Base-by-base conservation (phyloP, 352 stramenopile species). In the Globisporangium acanthophoron region DNA sequence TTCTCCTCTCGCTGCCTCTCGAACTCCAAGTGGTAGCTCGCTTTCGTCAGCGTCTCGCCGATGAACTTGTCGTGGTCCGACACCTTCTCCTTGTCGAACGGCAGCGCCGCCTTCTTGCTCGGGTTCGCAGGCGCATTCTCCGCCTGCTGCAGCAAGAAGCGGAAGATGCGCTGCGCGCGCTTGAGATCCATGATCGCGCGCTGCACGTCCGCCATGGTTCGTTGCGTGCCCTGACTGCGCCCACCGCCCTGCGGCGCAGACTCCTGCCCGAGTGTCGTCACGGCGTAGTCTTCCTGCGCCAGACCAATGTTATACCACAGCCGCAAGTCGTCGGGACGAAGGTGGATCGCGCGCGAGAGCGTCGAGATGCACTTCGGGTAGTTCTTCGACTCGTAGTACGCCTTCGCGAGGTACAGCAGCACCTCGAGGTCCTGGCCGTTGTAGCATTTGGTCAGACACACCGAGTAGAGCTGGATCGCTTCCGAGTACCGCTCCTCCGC, bases 401-500 rank as follows among this genome's bases (percentile, higher is more conserved):
- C 86, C 65, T 96, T 94, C 3, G 86, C 78, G n/a, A 96, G 58
- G 58, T 94, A 96, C 54, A 94, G 54, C 50, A 89, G 57, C 39
- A 80, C 73, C 62, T 92, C 78, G 3, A 94, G 62, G 54, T 96
- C 86, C 45, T 94, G 85, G 33, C 86, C 86, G 20, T 94, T 83
- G 69, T 94, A 96, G 56, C 90, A 96, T 70, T 96, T 96, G 59
- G 62, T 90, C 41, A 96, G 70, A 60, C 82, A 96, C 56, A 96
- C 96, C 41, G 96, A 94, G 66, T 98, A 98, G 54, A 98, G 86
- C 71, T 98, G 92, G 49, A 98, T 92, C 24, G 94, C 94, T 66
- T 98, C 96, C 29, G 92, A 83, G 66, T 98, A 97, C 37, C 97
- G 96, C 66, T 98, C 96, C 73, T 98, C 94, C 0, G 94, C 94